Evolutionary conservation across 2,329 filamentous ascomycete genomes (phyloP), one percentile per base, ranked within the genome.

Genomic region (Helotiales sp.): DNA sequence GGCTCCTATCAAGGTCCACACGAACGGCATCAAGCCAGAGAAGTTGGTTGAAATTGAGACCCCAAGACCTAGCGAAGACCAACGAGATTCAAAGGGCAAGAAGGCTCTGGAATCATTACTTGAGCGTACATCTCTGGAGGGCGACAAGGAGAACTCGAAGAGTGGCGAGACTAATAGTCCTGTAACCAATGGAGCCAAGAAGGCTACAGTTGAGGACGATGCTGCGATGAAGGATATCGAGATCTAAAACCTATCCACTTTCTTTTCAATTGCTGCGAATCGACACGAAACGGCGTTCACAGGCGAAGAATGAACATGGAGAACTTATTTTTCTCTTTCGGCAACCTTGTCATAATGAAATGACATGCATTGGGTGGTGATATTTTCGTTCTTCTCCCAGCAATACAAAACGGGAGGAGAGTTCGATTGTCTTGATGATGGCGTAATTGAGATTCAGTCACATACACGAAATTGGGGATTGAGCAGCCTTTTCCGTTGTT

Each of bases 221-320:
- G 58, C 57, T 34, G 66, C 64, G 55, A 72, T 72, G 70, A 72
- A 72, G 62, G 71, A 69, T 57, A 71, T 72, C 57, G 69, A 72
- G 59, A 72, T 72, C 52, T 72, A 64, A 66, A 54, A 44, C 49
- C 13, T 48, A 36, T 47, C 52, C 22, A 19, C 34, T 33, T 59
- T 29, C 48, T 58, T 62, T 54, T 49, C 51, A 48, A 57, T 57
- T 61, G 50, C 47, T 38, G 53, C 52, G 55, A 24, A 63, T 57
- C 57, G 54, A 60, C 47, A 63, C 57, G 56, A 54, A 57, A 63
- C 51, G 57, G 66, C 66, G 66, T 69, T 67, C 47, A 30, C 42
- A 57, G 66, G 67, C 60, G 64, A 61, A 53, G 61, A 60, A 61
- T 59, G 4, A 24, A 25, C 40, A 44, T 44, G 50, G 52, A 53